Evolutionary conservation across 1,139 yeast genomes (phyloP).

Genomic region (Kodamaea alishanica): DNA sequence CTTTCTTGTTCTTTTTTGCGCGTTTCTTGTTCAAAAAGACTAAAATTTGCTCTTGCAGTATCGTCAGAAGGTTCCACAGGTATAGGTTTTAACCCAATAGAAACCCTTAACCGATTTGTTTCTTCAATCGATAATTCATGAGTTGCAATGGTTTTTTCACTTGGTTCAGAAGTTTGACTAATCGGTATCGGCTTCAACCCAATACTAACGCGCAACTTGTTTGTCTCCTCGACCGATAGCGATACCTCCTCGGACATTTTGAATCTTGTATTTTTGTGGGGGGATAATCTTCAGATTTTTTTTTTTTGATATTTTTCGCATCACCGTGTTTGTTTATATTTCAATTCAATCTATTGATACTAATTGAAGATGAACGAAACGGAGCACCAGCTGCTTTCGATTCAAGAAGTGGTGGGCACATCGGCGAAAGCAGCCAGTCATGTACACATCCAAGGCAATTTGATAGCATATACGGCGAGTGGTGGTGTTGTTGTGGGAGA

Average conservation of each 20-base stretch:
- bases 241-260: conserved; percentile 26
- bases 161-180: not conserved
- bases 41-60: not conserved
- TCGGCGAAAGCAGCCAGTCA: conserved; percentile 30
- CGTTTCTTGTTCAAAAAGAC: conserved; percentile 1
- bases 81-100: conserved; percentile 24
- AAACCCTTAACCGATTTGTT: conserved; percentile 47
- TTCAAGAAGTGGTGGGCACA: conserved; percentile 27
- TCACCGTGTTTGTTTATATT: not conserved
- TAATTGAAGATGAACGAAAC: not conserved
- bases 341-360: not conserved
- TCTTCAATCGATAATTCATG: conserved; percentile 44
- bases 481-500: conserved; percentile 61
- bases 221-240: conserved; percentile 37
- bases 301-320: not conserved
- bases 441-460: conserved; percentile 37
- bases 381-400: conserved; percentile 12
- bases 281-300: no score
- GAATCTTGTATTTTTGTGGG: not conserved
- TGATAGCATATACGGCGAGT: conserved; percentile 60
- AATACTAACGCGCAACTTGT: conserved; percentile 29
- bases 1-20: not conserved
- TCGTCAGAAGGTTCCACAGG: conserved; percentile 5
- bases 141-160: not conserved
- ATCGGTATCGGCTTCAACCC: conserved; percentile 31